A percentile compares a stretch with the other conserved stretches of the same genome.
Evolutionary conservation across 176 grass and related monocot species (phyloP).

Genomic region (Carex littledalei): DNA sequence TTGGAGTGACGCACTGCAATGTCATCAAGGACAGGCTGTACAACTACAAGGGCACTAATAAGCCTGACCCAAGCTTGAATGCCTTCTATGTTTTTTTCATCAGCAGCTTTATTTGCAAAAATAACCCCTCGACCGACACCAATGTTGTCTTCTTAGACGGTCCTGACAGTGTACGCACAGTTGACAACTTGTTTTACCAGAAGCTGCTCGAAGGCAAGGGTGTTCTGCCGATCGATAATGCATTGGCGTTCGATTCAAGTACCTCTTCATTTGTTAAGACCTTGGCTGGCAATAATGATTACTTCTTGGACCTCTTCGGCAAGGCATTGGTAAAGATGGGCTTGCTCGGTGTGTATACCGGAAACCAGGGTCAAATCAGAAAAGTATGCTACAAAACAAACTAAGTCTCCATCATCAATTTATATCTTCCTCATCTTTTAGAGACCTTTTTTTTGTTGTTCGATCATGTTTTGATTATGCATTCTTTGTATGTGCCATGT

Average conservation of each 20-base stretch:
- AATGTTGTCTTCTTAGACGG: too few relatives aligned
- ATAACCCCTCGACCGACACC: too few relatives aligned
- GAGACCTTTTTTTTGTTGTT: background rate
- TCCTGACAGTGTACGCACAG: too few relatives aligned
- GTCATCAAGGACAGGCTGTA: too few relatives aligned
- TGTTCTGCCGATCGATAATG: slow-evolving; percentile 21
- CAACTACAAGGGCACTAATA: too few relatives aligned
- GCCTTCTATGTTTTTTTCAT: too few relatives aligned
- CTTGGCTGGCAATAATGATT: slow-evolving; percentile 13
- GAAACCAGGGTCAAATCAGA: slow-evolving; percentile 30
- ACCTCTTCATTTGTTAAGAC: slow-evolving; percentile 18
- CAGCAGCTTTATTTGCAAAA: too few relatives aligned
- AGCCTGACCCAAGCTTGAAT: too few relatives aligned
- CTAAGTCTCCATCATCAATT: background rate
- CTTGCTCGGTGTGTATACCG: slow-evolving; percentile 9
- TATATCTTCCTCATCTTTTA: background rate
- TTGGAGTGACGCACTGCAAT: too few relatives aligned
- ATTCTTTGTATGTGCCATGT: background rate
- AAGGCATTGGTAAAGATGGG: slow-evolving; percentile 21
- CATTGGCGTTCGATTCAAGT: background rate
- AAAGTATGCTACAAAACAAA: slow-evolving; percentile 13
- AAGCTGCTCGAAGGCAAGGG: slow-evolving; percentile 7
- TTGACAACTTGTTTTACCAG: background rate
- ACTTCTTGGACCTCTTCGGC: slow-evolving; percentile 26
- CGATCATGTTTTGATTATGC: background rate